Conservation (phyloP, 352 stramenopile genomes). For the Thalassiosira ordinaria region DNA sequence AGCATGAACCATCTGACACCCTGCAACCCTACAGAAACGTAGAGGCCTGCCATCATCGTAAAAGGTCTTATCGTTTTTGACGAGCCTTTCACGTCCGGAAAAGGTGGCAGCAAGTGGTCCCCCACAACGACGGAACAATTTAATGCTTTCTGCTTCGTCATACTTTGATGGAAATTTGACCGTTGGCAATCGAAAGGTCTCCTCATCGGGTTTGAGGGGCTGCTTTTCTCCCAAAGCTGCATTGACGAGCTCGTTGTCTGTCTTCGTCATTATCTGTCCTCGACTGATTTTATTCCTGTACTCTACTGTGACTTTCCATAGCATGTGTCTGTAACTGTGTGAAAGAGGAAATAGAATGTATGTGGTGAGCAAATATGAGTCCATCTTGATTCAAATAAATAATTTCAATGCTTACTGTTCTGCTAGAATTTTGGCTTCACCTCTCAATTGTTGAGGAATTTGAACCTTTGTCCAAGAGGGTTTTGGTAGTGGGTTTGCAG, state of each 20-base stretch:
- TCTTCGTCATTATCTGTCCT: background rate
- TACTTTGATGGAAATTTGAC: slow-evolving; percentile 20
- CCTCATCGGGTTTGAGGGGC: background rate
- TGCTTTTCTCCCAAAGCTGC: slow-evolving; percentile 17
- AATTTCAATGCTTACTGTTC: slow-evolving; percentile 4
- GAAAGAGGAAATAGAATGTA: too few species aligned
- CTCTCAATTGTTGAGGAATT: background rate
- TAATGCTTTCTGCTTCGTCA: slow-evolving; percentile 15
- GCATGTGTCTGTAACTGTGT: slow-evolving; percentile 2
- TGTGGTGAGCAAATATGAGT: background rate
- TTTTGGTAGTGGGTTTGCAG: background rate
- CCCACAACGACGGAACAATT: slow-evolving; percentile 16
- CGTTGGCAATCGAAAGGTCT: slow-evolving; percentile 13
- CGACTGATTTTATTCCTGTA: background rate
- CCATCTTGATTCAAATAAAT: too few species aligned
- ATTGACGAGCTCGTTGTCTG: background rate
- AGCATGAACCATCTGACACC: slow-evolving; percentile 6
- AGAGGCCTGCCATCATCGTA: slow-evolving; percentile 16
- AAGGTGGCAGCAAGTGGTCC: slow-evolving; percentile 17
- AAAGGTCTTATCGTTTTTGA: background rate
- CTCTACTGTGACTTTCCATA: slow-evolving; percentile 16
- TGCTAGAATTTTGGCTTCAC: slow-evolving; percentile 19
- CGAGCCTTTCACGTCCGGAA: slow-evolving; percentile 9
- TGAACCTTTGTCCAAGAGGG: slow-evolving; percentile 1
- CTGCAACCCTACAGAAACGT: slow-evolving; percentile 7